A percentile compares a stretch with the other conserved stretches of the same genome.
Evolutionary conservation across 352 stramenopile genomes (phyloP).

Genomic region (Phytophthora europaea): DNA sequence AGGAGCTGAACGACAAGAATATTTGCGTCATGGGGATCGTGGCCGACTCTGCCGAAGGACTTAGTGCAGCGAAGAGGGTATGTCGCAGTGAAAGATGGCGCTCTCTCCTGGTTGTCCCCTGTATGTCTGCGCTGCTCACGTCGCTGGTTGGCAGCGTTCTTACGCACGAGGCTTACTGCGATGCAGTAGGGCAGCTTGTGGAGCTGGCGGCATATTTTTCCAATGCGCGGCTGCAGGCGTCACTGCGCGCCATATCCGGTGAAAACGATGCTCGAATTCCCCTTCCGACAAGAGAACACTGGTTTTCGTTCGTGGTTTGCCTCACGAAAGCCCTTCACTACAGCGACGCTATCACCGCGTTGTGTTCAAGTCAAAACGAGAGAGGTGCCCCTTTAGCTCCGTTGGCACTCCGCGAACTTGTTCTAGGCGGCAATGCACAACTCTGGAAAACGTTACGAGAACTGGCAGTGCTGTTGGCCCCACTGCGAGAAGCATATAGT

Average conservation of each 20-base stretch:
- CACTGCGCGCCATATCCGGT: slow-evolving; percentile 48
- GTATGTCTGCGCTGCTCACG: slow-evolving; percentile 63
- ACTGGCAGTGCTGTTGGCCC: slow-evolving; percentile 56
- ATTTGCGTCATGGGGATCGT: slow-evolving; percentile 84
- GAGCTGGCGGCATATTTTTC: slow-evolving; percentile 75
- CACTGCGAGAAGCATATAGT: slow-evolving; percentile 69
- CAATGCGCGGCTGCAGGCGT: slow-evolving; percentile 52
- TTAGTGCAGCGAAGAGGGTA: slow-evolving; percentile 68
- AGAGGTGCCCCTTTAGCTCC: slow-evolving; percentile 29
- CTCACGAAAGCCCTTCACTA: slow-evolving; percentile 61
- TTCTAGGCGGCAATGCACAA: slow-evolving; percentile 56
- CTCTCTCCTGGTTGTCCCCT: slow-evolving; percentile 75
- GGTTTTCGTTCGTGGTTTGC: slow-evolving; percentile 74
- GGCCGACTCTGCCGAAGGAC: slow-evolving; percentile 65
- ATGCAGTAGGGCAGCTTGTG: slow-evolving; percentile 66
- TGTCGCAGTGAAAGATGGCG: slow-evolving; percentile 48
- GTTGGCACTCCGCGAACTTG: slow-evolving; percentile 62
- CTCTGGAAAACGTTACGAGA: slow-evolving; percentile 60
- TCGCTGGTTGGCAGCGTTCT: slow-evolving; percentile 66
- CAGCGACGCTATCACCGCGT: slow-evolving; percentile 58
- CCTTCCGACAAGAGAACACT: slow-evolving; percentile 67
- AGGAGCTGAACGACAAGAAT: slow-evolving; percentile 57
- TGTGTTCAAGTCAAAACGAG: slow-evolving; percentile 52
- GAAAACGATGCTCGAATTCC: slow-evolving; percentile 56
- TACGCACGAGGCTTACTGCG: slow-evolving; percentile 58